Conservation (phyloP, 2,329 filamentous ascomycete species). For the Beauveria varroae region DNA sequence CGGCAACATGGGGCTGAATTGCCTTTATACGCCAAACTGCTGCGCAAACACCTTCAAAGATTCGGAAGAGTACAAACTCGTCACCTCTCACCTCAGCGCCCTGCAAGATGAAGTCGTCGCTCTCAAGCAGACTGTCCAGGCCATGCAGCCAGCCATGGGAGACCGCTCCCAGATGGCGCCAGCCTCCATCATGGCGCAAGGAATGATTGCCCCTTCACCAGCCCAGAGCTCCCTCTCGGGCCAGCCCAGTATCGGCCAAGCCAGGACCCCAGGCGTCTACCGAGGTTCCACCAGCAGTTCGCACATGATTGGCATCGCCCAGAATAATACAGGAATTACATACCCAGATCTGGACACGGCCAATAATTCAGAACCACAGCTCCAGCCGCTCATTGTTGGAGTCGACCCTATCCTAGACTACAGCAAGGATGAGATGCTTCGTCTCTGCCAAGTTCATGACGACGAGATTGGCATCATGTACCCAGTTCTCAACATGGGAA, state of each 20-base stretch:
- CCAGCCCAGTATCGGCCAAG: constrained; percentile 31
- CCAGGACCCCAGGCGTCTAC: constrained; percentile 57
- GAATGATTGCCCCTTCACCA: constrained; percentile 26
- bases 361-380: constrained; percentile 38
- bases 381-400: not conserved
- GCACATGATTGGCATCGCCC: constrained; percentile 81
- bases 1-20: constrained; percentile 58
- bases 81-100: constrained; percentile 64
- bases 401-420: constrained; percentile 75
- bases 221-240: constrained; percentile 33
- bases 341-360: constrained; percentile 58
- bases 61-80: constrained; percentile 79
- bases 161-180: constrained; percentile 37
- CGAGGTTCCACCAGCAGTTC: constrained; percentile 79
- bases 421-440: constrained; percentile 69
- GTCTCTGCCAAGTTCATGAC: constrained; percentile 72
- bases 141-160: constrained; percentile 43
- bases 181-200: constrained; percentile 29
- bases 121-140: constrained; percentile 64
- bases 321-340: constrained; percentile 68
- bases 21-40: constrained; percentile 60
- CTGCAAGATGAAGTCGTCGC: constrained; percentile 80
- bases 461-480: constrained; percentile 93
- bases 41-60: constrained; percentile 79
- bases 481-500: constrained; percentile 69